Conservation (phyloP, 257 asterid species). For the Solanum peruvianum region DNA sequence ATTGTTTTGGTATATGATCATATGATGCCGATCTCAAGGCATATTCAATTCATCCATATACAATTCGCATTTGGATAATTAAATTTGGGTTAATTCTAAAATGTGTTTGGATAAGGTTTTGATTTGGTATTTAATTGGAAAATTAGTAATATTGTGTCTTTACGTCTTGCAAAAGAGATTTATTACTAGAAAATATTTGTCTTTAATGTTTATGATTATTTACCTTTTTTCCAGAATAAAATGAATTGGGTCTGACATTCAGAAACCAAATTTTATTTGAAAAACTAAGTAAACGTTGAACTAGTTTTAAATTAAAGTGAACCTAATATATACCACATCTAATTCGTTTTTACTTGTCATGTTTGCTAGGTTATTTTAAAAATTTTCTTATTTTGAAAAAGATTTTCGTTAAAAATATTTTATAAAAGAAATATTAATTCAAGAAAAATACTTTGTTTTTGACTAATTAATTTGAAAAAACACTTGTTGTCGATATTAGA, state of each 20-base stretch:
- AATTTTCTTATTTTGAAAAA: no score
- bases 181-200: neutral
- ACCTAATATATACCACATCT: neutral
- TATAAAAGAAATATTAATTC: no score
- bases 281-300: no score
- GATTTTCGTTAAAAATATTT: no score
- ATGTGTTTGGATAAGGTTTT: neutral
- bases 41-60: neutral
- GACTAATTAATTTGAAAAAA: no score
- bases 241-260: neutral
- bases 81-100: neutral
- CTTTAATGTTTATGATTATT: neutral
- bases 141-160: neutral
- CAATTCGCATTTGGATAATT: neutral
- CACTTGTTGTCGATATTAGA: neutral
- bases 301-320: no score
- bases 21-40: no score
- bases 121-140: no score
- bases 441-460: no score
- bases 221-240: no score
- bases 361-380: neutral
- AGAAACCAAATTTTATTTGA: neutral
- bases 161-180: neutral
- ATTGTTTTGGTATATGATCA: neutral
- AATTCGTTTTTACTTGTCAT: neutral